Conservation (phyloP, 148 eudicot genomes). For the Diospyros lotus region DNA sequence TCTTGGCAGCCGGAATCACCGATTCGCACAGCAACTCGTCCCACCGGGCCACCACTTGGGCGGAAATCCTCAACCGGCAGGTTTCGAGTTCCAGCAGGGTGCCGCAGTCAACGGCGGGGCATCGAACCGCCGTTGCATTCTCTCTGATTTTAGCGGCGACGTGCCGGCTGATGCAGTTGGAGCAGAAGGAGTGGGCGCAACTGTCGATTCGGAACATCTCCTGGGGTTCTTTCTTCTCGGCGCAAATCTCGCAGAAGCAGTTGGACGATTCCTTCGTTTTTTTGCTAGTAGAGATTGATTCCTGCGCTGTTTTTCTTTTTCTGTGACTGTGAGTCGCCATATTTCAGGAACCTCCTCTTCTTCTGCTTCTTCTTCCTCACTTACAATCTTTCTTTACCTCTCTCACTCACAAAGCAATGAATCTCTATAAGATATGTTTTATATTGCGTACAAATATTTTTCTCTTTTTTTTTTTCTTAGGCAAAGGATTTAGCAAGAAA, state of each 20-base stretch:
- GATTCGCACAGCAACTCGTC: constrained; percentile 37
- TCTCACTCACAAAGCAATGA: too few relatives aligned
- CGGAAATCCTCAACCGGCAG: constrained; percentile 25
- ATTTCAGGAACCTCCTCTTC: too few relatives aligned
- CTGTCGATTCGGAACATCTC: constrained; percentile 28
- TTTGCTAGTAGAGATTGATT: too few relatives aligned
- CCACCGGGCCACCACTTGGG: constrained; percentile 37
- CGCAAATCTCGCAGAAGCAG: constrained; percentile 52
- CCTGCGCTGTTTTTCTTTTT: too few relatives aligned
- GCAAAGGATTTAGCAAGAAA: too few relatives aligned
- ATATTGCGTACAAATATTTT: too few relatives aligned
- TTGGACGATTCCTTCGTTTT: constrained; percentile 1
- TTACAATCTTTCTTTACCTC: too few relatives aligned
- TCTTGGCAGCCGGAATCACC: constrained; percentile 27
- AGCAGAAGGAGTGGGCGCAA: constrained; percentile 51
- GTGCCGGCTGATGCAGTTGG: constrained; percentile 36
- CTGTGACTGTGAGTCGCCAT: too few relatives aligned
- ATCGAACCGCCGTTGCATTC: constrained; percentile 13
- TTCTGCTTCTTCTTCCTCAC: too few relatives aligned
- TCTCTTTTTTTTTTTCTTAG: too few relatives aligned
- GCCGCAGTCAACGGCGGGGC: constrained; percentile 34
- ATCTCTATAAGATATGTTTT: too few relatives aligned
- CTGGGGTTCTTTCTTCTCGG: constrained; percentile 32
- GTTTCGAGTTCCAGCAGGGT: constrained; percentile 18
- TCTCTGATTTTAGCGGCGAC: constrained; percentile 31